These are phyloP conservation scores for Pseudonitzschia pungens DNA, from an alignment of 108 stramenopile genomes.

Conservation along the genomic window DNA sequence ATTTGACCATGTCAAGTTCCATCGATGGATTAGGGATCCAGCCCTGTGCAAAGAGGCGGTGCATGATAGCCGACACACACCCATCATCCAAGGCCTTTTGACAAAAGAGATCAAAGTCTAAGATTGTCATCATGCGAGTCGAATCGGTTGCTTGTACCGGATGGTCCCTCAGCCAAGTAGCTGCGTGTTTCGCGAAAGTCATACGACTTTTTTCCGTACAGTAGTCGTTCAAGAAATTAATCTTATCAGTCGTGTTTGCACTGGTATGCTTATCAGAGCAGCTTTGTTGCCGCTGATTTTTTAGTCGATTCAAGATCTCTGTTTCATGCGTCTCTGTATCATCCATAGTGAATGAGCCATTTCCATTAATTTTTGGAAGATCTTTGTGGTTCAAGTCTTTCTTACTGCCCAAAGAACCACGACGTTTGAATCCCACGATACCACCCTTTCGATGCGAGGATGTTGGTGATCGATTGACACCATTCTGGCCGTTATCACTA, in stretches of 20 bases:
- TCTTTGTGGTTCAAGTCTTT: background rate
- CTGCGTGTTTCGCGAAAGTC: slow-evolving; percentile 3
- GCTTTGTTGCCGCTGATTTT: slow-evolving; percentile 9
- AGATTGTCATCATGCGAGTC: slow-evolving; percentile 33
- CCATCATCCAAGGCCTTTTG: slow-evolving; percentile 60
- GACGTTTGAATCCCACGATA: slow-evolving; percentile 2
- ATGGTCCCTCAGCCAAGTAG: slow-evolving; percentile 12
- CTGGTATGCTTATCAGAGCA: slow-evolving; percentile 10
- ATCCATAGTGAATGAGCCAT: slow-evolving; percentile 1
- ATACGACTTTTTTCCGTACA: slow-evolving; percentile 9
- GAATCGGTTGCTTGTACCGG: background rate
- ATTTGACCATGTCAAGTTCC: slow-evolving; percentile 60
- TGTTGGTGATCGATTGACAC: background rate
- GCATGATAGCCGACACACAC: slow-evolving; percentile 57
- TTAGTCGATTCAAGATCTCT: slow-evolving; percentile 33
- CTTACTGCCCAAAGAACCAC: background rate
- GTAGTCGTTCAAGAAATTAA: slow-evolving; percentile 25
- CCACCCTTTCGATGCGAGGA: background rate
- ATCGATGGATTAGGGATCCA: slow-evolving; percentile 56
- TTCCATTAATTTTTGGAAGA: background rate
- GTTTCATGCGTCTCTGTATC: slow-evolving; percentile 26
- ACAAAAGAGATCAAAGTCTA: slow-evolving; percentile 44
- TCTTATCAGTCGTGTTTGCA: slow-evolving; percentile 1
- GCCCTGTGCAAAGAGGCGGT: slow-evolving; percentile 61
- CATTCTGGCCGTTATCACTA: slow-evolving; percentile 6